Conservation (phyloP, 2,329 filamentous ascomycete species). For the Aspergillus japonicus region DNA sequence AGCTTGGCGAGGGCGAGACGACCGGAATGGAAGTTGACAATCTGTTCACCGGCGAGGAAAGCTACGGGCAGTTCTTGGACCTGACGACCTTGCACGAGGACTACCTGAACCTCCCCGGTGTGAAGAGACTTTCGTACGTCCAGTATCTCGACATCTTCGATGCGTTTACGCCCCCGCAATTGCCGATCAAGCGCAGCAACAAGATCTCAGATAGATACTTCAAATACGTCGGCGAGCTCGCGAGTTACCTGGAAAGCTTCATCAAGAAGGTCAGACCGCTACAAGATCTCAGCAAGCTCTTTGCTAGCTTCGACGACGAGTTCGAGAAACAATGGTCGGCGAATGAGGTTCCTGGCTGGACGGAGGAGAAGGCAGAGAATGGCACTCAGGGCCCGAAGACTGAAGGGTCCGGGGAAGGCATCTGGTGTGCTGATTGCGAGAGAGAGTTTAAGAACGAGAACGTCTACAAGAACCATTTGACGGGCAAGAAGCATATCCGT, state of each 20-base stretch:
- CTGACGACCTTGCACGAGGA: slow-evolving; percentile 79
- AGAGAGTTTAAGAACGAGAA: slow-evolving; percentile 96
- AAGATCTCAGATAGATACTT: slow-evolving; percentile 95
- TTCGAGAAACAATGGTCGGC: slow-evolving; percentile 82
- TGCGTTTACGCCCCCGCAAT: slow-evolving; percentile 71
- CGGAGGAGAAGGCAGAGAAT: slow-evolving; percentile 50
- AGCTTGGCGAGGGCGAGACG: slow-evolving; percentile 63
- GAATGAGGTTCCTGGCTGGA: slow-evolving; percentile 78
- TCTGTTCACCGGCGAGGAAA: slow-evolving; percentile 95
- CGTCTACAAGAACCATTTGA: slow-evolving; percentile 85
- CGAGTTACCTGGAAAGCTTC: slow-evolving; percentile 82
- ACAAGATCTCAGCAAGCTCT: slow-evolving; percentile 78
- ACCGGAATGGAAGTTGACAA: slow-evolving; percentile 72
- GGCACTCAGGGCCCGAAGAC: slow-evolving; percentile 47
- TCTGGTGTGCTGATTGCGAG: slow-evolving; percentile 89
- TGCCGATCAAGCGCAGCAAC: slow-evolving; percentile 72
- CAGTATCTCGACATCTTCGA: slow-evolving; percentile 94
- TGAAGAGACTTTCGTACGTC: slow-evolving; percentile 82
- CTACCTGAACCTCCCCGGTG: slow-evolving; percentile 83
- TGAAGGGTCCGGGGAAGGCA: slow-evolving; percentile 62
- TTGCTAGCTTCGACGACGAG: slow-evolving; percentile 74
- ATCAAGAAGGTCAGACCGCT: slow-evolving; percentile 80
- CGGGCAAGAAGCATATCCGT: slow-evolving; percentile 88
- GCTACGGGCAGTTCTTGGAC: slow-evolving; percentile 89
- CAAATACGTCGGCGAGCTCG: slow-evolving; percentile 76